Evolutionary conservation across 805 yeast genomes (phyloP).

Genomic region (Sugiyamaella qingdaonensis): DNA sequence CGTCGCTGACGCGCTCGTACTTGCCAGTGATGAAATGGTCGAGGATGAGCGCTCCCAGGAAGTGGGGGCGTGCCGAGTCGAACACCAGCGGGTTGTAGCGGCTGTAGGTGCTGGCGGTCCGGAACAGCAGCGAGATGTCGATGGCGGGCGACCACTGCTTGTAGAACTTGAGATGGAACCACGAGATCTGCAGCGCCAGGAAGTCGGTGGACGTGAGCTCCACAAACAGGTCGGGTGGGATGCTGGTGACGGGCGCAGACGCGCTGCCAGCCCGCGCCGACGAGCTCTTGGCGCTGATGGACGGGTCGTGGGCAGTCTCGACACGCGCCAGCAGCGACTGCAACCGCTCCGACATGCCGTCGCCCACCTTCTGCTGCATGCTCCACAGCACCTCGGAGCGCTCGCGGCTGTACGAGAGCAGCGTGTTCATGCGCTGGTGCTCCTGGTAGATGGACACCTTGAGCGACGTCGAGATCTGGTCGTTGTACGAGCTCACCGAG

Average conservation of each 20-base stretch:
- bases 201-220: conserved; percentile 44
- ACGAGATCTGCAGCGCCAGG: conserved; percentile 61
- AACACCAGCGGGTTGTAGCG: conserved; percentile 72
- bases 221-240: conserved; percentile 48
- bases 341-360: conserved; percentile 22
- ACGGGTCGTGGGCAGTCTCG: conserved; percentile 12
- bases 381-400: conserved; percentile 23
- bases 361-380: conserved; percentile 20
- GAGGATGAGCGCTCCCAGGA: conserved; percentile 64
- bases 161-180: conserved; percentile 63
- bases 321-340: conserved; percentile 20
- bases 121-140: conserved; percentile 73
- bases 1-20: conserved; percentile 29
- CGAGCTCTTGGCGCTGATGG: background rate
- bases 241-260: conserved; percentile 3
- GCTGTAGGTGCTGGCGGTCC: conserved; percentile 39
- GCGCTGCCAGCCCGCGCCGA: background rate
- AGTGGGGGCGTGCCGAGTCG: conserved; percentile 69
- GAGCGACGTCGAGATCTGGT: conserved; percentile 48
- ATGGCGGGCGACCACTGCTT: conserved; percentile 70
- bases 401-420: conserved; percentile 31
- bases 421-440: conserved; percentile 43
- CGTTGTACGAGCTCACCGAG: conserved; percentile 44
- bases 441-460: conserved; percentile 49
- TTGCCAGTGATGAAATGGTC: conserved; percentile 56